Conservation (phyloP, 352 stramenopile genomes). For the Globisporangium uncinulatum region DNA sequence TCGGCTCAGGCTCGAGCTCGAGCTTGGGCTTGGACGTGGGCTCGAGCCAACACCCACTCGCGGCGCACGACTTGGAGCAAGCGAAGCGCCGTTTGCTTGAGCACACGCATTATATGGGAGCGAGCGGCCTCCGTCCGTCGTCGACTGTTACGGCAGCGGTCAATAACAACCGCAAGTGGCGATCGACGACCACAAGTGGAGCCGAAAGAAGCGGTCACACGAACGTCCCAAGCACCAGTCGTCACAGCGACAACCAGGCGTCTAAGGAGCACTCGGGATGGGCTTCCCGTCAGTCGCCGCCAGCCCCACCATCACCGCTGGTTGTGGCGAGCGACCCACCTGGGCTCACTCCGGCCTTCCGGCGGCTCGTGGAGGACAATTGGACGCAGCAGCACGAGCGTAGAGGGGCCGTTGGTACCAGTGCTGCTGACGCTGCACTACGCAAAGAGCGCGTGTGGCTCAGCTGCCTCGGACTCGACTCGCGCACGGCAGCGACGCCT, state of each 20-base stretch:
- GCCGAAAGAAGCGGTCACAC: not conserved
- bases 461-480: conserved; percentile 35
- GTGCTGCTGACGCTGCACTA: conserved; percentile 12
- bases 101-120: conserved; percentile 9
- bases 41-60: not conserved
- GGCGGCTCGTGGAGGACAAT: conserved; percentile 51
- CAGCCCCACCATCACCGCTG: not conserved
- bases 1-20: not conserved
- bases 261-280: not conserved
- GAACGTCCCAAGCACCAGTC: not conserved
- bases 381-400: conserved; percentile 33
- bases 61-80: conserved; percentile 12
- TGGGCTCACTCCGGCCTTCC: conserved; percentile 39
- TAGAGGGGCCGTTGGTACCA: conserved; percentile 2
- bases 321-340: conserved; percentile 27
- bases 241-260: not conserved
- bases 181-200: not conserved
- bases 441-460: conserved; percentile 41
- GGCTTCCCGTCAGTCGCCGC: not conserved
- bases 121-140: too few species aligned
- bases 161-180: conserved; percentile 14
- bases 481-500: conserved; percentile 2
- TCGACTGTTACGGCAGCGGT: not conserved
- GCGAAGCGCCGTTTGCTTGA: conserved; percentile 9
- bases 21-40: too few species aligned